Conservation (phyloP, 176 grass and related monocot genomes). For the Areca catechu region DNA sequence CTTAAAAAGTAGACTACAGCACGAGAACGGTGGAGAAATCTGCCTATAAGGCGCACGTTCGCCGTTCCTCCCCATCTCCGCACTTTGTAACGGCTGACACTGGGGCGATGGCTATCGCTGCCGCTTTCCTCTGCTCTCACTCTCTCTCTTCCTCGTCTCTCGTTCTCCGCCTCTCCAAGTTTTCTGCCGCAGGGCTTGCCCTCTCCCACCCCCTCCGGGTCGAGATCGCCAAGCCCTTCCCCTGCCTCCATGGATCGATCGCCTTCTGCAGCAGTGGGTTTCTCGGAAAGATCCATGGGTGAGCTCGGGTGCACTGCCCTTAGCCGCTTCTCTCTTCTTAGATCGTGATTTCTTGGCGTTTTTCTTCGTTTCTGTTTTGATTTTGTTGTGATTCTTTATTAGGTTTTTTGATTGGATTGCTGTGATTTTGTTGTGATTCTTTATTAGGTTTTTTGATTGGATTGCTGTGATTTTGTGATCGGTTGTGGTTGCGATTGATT, state of each 20-base stretch:
- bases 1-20: too few relatives aligned
- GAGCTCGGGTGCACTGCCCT: neutral
- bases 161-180: neutral
- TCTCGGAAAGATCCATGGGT: neutral
- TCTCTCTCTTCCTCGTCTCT: neutral
- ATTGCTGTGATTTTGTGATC: neutral
- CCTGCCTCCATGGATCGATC: conserved; percentile 5
- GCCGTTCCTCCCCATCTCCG: too few relatives aligned
- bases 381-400: neutral
- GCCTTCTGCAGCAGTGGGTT: neutral
- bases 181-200: neutral
- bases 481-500: too few relatives aligned
- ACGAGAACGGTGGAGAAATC: too few relatives aligned
- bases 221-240: neutral
- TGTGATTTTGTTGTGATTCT: neutral
- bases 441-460: neutral
- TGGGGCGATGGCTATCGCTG: neutral
- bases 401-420: neutral
- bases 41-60: too few relatives aligned
- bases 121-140: neutral
- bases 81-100: too few relatives aligned
- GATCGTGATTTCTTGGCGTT: too few relatives aligned
- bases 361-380: neutral
- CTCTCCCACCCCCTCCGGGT: neutral
- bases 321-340: neutral